Evolutionary conservation across 495 filamentous ascomycete species (phyloP), one percentile per base, ranked within the genome.

Genomic region (Articulospora tetracladia): DNA sequence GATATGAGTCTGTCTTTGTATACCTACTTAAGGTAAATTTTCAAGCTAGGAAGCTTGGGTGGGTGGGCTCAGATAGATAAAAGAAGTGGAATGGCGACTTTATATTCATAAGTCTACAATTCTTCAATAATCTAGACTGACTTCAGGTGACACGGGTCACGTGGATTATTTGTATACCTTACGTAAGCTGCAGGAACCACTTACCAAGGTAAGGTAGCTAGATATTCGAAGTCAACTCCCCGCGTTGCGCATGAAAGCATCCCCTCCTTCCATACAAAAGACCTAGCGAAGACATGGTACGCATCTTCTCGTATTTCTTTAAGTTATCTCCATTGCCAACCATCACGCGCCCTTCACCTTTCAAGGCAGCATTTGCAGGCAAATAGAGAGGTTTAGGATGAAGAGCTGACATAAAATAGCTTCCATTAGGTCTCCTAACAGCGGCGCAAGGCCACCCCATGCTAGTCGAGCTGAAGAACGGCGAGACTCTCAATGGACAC

Each of bases 401-500:
- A 15, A 12, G 8, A 44, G 39, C 39, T 44, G n/a, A 44, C 39
- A 15, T 44, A 19, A 7, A 12, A 44, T 6, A 97, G 94, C 77
- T 98, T 60, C 94, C 94, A 60, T 81, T 98, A 62, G 95, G 93
- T 57, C 87, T 98, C 32, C 79, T 98, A 39, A 97, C 87, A 59
- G 94, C 93, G 68, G 93, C 94, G 56, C 91, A 97, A 79, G 95
- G 95, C 83, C 91, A 96, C 75, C 93, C 93, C 13, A 98, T 98
- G 92, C 90, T 98, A 55, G 94, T 98, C 46, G 94, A 98, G 80
- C 90, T 98, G 62, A 98, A 98, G 81, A 97, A 93, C 67, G 95
- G 94, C 74, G 95, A 98, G 73, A 98, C 93, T 0, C 79, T 98
- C 51, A 98, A 98, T 75, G 94, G 94, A 64, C 92, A 96, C 70